Base-by-base conservation (phyloP, 192 early-diverging fungal genomes). In the Backusella sp. region DNA sequence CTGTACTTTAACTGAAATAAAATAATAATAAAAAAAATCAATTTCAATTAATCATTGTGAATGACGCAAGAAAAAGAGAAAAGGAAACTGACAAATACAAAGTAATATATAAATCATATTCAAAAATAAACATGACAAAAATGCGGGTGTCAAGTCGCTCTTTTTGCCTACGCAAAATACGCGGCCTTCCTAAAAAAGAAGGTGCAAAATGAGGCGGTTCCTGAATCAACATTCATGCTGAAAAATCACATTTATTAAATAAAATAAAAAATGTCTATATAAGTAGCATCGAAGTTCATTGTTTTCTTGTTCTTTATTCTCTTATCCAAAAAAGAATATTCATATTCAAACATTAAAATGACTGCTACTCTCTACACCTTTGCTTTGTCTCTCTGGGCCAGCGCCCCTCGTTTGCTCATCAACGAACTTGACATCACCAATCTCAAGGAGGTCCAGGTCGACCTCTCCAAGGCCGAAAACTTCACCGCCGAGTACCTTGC, bases 381-480 rank as follows among this genome's bases (percentile, higher is more conserved):
- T 68, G 30, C 62, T 36, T 32, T 66, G 19, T 77, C 75, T 42
- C 41, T 75, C 73, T 73, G 72, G 72, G 76, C 72, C 19, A 30
- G 39, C 52, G 75, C 73, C 6, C 76, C 76, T 42, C 76, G 72
- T 21, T 39, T 75, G 17, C 19, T 72, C 19, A 49, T 77, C 32
- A 41, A 41, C 26, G 75, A 77, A 26, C 26, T 37, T 12, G 44
- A 59, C 15, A 41, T 75, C 36, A 30, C 74, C 3, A 73, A 59
- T 11, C 34, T 77, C 34, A 36, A 77, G 52, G 41, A 46, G 11
- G 73, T 76, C 12, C 36, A 75, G 8, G 66, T 77, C 17, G 71
- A 77, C 28, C 72, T 77, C 37, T 23, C 41, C 2, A 59, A 75
- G 41, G 76, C 37, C 6, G 76, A 77, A 46, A 77, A 77, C 44